Conservation (phyloP, 2,329 filamentous ascomycete species). For the Sordariomycetes sp. region DNA sequence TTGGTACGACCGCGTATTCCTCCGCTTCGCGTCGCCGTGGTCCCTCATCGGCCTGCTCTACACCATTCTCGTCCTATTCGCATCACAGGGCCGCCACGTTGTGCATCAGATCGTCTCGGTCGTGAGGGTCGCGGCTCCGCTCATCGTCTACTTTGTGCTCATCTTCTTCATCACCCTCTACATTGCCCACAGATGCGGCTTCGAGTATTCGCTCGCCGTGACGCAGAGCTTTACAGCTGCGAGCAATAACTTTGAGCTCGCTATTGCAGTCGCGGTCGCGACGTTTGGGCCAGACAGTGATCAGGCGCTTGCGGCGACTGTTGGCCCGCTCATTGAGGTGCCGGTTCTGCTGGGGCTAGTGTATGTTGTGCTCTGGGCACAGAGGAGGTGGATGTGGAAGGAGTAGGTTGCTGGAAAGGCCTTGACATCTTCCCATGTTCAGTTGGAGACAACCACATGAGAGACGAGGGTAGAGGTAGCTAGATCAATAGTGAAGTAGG, state of each 20-base stretch:
- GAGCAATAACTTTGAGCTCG: constrained; percentile 88
- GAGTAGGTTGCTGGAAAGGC: constrained; percentile 10
- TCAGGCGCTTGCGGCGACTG: constrained; percentile 69
- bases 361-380: constrained; percentile 54
- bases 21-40: constrained; percentile 58
- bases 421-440: not conserved
- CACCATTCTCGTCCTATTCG: constrained; percentile 78
- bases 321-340: constrained; percentile 78
- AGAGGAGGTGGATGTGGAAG: constrained; percentile 40
- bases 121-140: constrained; percentile 64
- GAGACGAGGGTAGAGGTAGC: not conserved
- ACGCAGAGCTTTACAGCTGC: constrained; percentile 83
- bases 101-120: constrained; percentile 77
- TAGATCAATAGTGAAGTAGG: too few relatives aligned
- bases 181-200: constrained; percentile 51
- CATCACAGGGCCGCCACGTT: constrained; percentile 63
- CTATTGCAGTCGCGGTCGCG: constrained; percentile 77
- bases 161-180: constrained; percentile 61
- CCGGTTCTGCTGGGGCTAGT: constrained; percentile 68
- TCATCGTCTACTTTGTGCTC: constrained; percentile 67
- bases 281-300: constrained; percentile 67
- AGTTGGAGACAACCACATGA: not conserved
- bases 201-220: constrained; percentile 54
- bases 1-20: constrained; percentile 57
- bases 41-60: constrained; percentile 75